Evolutionary conservation across 2,329 filamentous ascomycete species (phyloP).

Genomic region (Colletotrichum melonis): DNA sequence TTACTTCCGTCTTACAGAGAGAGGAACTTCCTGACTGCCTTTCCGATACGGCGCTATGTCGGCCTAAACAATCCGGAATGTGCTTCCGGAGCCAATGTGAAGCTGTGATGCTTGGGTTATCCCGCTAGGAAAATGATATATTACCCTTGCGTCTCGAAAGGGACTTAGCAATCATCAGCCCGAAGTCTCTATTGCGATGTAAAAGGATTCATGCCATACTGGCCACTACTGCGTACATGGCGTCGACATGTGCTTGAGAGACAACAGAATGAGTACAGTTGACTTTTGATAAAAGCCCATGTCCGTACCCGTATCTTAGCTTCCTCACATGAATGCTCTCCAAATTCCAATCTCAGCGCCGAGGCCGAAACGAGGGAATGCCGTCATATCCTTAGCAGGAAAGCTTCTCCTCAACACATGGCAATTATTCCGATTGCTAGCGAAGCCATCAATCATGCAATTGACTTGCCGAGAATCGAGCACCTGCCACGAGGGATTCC

Average conservation of each 20-base stretch:
- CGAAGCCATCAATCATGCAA: neutral
- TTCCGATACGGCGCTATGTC: neutral
- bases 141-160: neutral
- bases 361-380: neutral
- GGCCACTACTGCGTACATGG: neutral
- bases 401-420: neutral
- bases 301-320: neutral
- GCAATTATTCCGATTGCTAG: neutral
- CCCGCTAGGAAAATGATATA: neutral
- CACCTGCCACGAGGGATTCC: neutral
- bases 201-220: neutral
- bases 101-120: neutral
- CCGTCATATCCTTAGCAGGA: neutral
- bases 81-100: neutral
- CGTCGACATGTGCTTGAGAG: neutral
- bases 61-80: neutral
- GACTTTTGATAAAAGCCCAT: too few species aligned
- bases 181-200: neutral
- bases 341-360: neutral
- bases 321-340: conserved; percentile 3
- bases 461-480: neutral
- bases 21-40: neutral
- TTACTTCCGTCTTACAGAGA: neutral
- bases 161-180: neutral
- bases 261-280: neutral